These are phyloP conservation scores for Suhomyces vadensis DNA, from an alignment of 805 yeast species.

Conservation along the genomic window DNA sequence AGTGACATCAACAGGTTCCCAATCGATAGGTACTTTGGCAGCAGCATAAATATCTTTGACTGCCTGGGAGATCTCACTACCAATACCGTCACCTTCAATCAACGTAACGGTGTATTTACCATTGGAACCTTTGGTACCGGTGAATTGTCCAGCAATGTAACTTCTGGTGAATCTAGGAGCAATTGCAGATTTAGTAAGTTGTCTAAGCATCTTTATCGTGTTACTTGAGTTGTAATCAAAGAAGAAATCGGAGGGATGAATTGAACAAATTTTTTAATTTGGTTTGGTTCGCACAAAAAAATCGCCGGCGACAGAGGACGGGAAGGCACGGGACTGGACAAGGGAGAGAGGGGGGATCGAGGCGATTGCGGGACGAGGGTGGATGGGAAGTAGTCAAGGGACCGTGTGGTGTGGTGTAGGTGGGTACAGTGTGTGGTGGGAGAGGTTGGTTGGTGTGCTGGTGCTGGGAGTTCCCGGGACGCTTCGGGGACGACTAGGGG, in stretches of 20 bases:
- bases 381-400: neutral
- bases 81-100: conserved; percentile 99
- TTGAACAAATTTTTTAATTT: conserved; percentile 7
- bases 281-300: conserved; percentile 1
- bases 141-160: conserved; percentile 61
- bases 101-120: conserved; percentile 93
- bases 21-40: conserved; percentile 92
- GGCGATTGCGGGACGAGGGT: conserved; percentile 2
- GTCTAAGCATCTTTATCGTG: conserved; percentile 36
- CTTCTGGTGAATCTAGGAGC: conserved; percentile 29
- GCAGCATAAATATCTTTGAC: conserved; percentile 92
- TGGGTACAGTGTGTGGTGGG: neutral
- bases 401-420: neutral
- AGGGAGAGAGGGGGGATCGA: neutral
- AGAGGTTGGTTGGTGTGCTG: neutral
- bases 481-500: neutral
- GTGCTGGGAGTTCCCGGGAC: conserved; percentile 1
- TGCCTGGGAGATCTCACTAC: conserved; percentile 91
- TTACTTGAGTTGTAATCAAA: neutral
- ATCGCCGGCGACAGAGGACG: conserved; percentile 6
- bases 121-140: conserved; percentile 62
- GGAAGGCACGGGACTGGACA: neutral
- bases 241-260: conserved; percentile 1
- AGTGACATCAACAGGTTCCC: conserved; percentile 97
- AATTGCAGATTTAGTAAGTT: conserved; percentile 32